Conservation (phyloP, 768 basidiomycete species). For the Paxillus ammoniavirescens region DNA sequence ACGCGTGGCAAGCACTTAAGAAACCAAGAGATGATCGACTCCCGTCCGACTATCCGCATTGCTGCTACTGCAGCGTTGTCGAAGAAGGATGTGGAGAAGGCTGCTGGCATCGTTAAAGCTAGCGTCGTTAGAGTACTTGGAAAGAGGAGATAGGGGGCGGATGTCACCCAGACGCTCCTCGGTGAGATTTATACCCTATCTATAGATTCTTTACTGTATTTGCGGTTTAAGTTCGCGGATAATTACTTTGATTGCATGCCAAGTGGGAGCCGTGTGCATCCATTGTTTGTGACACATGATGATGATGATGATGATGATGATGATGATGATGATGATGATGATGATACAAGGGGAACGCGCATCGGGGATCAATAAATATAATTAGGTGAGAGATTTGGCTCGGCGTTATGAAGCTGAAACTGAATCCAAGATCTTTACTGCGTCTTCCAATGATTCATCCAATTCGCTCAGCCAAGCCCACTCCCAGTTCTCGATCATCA, state of each 20-base stretch:
- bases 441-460: conserved; percentile 19
- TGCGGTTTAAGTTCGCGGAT: conserved; percentile 2
- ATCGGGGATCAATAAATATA: not conserved
- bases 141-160: conserved; percentile 42
- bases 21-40: conserved; percentile 81
- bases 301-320: not conserved
- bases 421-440: conserved; percentile 14
- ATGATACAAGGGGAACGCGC: not conserved
- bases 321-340: not conserved
- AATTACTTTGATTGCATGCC: conserved; percentile 3
- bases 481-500: conserved; percentile 53
- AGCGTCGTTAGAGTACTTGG: conserved; percentile 73
- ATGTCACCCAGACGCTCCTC: not conserved
- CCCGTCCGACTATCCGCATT: conserved; percentile 82
- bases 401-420: not conserved
- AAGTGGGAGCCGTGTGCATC: not conserved
- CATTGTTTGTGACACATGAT: not conserved
- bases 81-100: conserved; percentile 92
- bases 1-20: conserved; percentile 81
- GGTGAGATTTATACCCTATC: conserved; percentile 30
- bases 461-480: conserved; percentile 41
- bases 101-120: conserved; percentile 68
- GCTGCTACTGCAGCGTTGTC: conserved; percentile 75
- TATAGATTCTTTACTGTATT: conserved; percentile 22
- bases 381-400: no score